Evolutionary conservation across 192 early-diverging fungal species (phyloP), one percentile per base, ranked within the genome.

Genomic region (Geosiphon pyriformis): DNA sequence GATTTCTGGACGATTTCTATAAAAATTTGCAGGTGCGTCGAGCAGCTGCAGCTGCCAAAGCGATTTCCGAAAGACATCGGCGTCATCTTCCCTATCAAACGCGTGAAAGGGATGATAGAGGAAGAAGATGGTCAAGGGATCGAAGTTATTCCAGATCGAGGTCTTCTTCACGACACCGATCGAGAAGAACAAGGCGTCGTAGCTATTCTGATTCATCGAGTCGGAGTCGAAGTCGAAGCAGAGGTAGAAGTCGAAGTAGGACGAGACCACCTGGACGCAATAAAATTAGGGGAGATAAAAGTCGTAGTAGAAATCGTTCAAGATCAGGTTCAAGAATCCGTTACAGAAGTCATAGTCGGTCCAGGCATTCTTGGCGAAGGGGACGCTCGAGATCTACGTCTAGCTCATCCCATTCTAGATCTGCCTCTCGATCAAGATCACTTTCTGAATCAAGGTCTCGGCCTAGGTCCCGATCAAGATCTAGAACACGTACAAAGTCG

Each of bases 141-240:
- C 47, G 52, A 55, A 66, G 64, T 35, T 66, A 35, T 55, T 55
- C 51, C 10, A 55, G 51, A 29, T 66, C 64, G 0, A 52, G 52
- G 25, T 66, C 64, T 25, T 32, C 27, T 23, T 64, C 62, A 7
- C 26, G 62, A 8, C 51, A 49, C 20, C 54, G 51, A 18, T 66
- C 52, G 18, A 12, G 30, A 37, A 35, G 51, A 35, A 22, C 18
- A 12, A 52, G 64, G 22, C 52, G 64, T 15, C 35, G 29, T 48
- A 66, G 64, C 25, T 66, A 66, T 66, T 55, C 51, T 1, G 50
- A 66, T 42, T 66, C 64, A 17, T 66, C 64, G 11, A n/a, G n/a
- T n/a, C n/a, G n/a, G n/a, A n/a, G n/a, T n/a, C 23, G 17, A 34
- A 30, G 51, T 42, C 22, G 64, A 51, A 66, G 64, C 27, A 46